Evolutionary conservation across 495 filamentous ascomycete genomes (phyloP), one percentile per base, ranked within the genome.

Genomic region (Wilcoxina mikolae): DNA sequence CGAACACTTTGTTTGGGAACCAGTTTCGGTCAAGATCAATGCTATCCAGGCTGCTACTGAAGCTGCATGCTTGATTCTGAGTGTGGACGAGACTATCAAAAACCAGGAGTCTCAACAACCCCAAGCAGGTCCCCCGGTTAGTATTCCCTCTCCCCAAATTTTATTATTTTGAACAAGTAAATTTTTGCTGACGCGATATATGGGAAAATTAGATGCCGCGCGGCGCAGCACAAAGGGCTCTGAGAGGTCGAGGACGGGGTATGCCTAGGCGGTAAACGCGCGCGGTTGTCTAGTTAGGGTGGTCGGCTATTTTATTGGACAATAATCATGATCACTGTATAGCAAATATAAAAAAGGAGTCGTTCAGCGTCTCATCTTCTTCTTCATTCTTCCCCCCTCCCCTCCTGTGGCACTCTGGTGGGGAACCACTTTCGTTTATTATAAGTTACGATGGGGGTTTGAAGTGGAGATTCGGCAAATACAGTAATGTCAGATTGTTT

Each of bases 81-180:
- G 85, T 60, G 90, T 98, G 33, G 90, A 98, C 67, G 90, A 98
- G 78, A 95, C 90, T 17, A 95, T 98, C 68, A 85, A 81, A 69
- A 98, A 95, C 70, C 84, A 98, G 73, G 86, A 95, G 71, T 88
- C 82, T 56, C 77, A 80, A 58, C 74, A 79, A 59, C 83, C 88
- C 41, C 83, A 91, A 68, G 84, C 77, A 25, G 74, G 78, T 44
- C 74, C 83, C 38, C 61, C 53, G 17, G 61, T 64, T 24, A 54
- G 60, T 53, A 23, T 3, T 9, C 1, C 25, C 28, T 20, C 10
- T 47, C 43, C 9, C 12, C 23, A 41, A n/a, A 2, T 26, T 43
- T 28, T 4, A 4, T 18, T 15, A 35, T 42, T 18, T 17, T 35
- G 29, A 29, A 52, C 15, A 47, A 17, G n/a, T 52, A 17, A 56